Base-by-base conservation (phyloP, 495 filamentous ascomycete species). In the Aspergillus sclerotiicarbonarius region DNA sequence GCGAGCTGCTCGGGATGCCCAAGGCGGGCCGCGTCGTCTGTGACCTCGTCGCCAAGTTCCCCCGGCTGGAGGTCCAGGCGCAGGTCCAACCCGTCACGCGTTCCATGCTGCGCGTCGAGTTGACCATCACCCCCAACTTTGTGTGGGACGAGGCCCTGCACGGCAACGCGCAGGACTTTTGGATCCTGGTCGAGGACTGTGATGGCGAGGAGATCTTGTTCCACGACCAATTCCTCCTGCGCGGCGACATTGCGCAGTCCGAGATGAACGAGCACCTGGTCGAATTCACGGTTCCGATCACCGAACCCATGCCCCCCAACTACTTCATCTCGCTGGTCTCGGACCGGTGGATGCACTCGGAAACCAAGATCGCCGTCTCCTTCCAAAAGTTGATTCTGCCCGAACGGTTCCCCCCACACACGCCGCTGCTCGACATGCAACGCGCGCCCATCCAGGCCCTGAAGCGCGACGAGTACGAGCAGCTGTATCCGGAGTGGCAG, bases 281-380 rank as follows among this genome's bases (percentile, higher is more conserved):
- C 32, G 94, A 98, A 58, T 96, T 99, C 66, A 97, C 95, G 0
- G 93, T 97, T 6, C 88, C 94, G 1, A 94, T 99, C 62, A 89
- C 91, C 2, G 94, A 99, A 65, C 94, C 94, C 1, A 96, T 97
- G 90, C 95, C 94, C 6, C 94, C 94, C 0, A 95, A 98, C 66
- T 98, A 98, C 74, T 99, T 99, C 75, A 91, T 99, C 66, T 91
- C 90, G 1, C 80, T 97, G 54, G 78, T 96, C 15, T 97, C 92
- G 3, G 94, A 99, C 63, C 82, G 95, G 55, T 99, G 94, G 94
- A 94, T 98, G 90, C 91, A 96, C 65, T 91, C 93, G 12, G 92
- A 98, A 74, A 95, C 92, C 7, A 95, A 92, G 66, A 76, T 99
- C 44, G 87, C 92, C 0, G 87, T 99, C 0, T 92, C 92, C 0